A percentile compares a stretch with the other conserved stretches of the same genome.
Conservation (phyloP, 2,329 filamentous ascomycete genomes). For the Ilyonectria destructans region DNA sequence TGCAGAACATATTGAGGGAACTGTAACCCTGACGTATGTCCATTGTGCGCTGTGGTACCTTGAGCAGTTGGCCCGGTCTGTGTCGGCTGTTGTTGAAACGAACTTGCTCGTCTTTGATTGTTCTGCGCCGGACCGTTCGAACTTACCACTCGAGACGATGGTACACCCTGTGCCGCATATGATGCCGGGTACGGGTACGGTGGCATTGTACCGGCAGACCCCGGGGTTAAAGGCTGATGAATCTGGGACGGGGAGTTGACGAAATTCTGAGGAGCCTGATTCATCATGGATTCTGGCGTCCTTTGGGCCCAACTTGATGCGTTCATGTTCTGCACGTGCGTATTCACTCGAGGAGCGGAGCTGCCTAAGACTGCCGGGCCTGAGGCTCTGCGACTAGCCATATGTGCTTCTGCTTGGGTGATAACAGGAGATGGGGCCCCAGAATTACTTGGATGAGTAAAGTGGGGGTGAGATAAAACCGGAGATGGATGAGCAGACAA, state of each 20-base stretch:
- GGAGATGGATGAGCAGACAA: slow-evolving; percentile 26
- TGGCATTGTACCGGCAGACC: not conserved
- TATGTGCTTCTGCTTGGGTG: slow-evolving; percentile 29
- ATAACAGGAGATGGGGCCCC: slow-evolving; percentile 23
- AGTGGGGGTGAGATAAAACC: slow-evolving; percentile 22
- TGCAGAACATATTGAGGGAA: slow-evolving; percentile 22
- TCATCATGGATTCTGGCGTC: not conserved
- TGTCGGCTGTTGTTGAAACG: slow-evolving; percentile 11
- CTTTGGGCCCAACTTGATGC: not conserved
- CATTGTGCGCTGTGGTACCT: not conserved
- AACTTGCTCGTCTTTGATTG: slow-evolving; percentile 1
- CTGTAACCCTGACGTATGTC: slow-evolving; percentile 20
- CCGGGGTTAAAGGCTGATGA: not conserved
- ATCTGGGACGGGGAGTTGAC: not conserved
- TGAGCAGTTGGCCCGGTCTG: not conserved
- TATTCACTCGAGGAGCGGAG: not conserved
- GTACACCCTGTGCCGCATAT: not conserved
- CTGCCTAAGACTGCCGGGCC: slow-evolving; percentile 10
- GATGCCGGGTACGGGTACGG: not conserved
- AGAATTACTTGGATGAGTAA: slow-evolving; percentile 12
- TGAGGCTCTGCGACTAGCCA: slow-evolving; percentile 12
- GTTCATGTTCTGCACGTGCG: not conserved
- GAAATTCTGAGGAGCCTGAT: slow-evolving; percentile 12
- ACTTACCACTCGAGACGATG: not conserved
- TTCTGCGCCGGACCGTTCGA: not conserved